phyloP scores from a whole-genome alignment of 345 rosid species.

The Brassica incana region DNA sequence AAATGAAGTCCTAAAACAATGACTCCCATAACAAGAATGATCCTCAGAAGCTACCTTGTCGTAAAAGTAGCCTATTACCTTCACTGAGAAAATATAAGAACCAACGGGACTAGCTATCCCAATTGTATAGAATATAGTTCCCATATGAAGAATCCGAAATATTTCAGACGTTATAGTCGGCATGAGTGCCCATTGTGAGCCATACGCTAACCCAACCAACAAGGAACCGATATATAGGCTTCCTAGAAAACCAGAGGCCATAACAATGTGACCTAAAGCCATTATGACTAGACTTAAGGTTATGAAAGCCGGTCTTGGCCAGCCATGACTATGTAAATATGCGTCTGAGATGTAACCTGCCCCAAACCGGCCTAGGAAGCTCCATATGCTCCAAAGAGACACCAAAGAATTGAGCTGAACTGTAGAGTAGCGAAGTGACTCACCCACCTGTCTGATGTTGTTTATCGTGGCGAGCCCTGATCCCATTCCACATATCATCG shows the following conservation, averaged over 20 bases:
- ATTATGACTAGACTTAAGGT: slow-evolving; percentile 57
- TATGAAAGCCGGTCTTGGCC: slow-evolving; percentile 73
- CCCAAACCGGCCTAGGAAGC: slow-evolving; percentile 85
- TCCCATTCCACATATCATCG: slow-evolving; percentile 81
- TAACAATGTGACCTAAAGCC: slow-evolving; percentile 59
- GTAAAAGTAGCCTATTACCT: slow-evolving; percentile 72
- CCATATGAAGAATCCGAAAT: slow-evolving; percentile 69
- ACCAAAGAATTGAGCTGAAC: slow-evolving; percentile 63
- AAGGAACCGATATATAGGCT: slow-evolving; percentile 66
- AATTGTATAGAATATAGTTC: slow-evolving; percentile 78
- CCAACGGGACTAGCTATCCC: slow-evolving; percentile 86
- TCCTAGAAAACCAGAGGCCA: slow-evolving; percentile 65
- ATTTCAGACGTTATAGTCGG: slow-evolving; percentile 74
- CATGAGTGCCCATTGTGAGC: slow-evolving; percentile 86
- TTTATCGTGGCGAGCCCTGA: slow-evolving; percentile 78
- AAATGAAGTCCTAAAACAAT: slow-evolving; percentile 73
- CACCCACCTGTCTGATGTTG: slow-evolving; percentile 87
- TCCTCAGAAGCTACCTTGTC: slow-evolving; percentile 54
- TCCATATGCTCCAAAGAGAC: slow-evolving; percentile 82
- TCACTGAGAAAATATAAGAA: slow-evolving; percentile 81
- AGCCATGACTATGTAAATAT: slow-evolving; percentile 59
- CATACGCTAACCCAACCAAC: slow-evolving; percentile 73
- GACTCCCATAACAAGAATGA: slow-evolving; percentile 61
- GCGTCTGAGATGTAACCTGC: slow-evolving; percentile 74
- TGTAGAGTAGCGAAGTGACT: slow-evolving; percentile 76